A percentile compares a stretch with the other conserved stretches of the same genome.
Conservation (phyloP, 371 early-diverging fungal species). For the Parasitella parasitica region DNA sequence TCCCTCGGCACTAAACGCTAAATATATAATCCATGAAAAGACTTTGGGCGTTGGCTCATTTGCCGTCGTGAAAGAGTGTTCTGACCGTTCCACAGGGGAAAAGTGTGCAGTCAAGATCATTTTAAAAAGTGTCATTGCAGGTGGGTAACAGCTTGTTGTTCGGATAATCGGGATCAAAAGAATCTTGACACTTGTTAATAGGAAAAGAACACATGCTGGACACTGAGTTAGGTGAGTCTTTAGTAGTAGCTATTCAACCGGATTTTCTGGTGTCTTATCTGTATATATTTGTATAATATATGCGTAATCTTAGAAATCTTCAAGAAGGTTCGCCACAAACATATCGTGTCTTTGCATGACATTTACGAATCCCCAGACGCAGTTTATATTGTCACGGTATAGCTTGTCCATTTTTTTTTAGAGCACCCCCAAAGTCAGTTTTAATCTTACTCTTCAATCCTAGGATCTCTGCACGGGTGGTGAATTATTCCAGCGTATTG, state of each 20-base stretch:
- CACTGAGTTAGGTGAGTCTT: conserved; percentile 63
- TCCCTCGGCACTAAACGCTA: conserved; percentile 37
- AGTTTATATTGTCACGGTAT: conserved; percentile 78
- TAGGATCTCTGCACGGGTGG: conserved; percentile 85
- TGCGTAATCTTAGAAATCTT: conserved; percentile 53
- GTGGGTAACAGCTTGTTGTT: conserved; percentile 22
- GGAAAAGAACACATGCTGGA: conserved; percentile 82
- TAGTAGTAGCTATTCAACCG: too few relatives aligned
- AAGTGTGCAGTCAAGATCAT: conserved; percentile 82
- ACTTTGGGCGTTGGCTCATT: conserved; percentile 73
- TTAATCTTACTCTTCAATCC: too few relatives aligned
- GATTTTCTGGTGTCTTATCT: too few relatives aligned
- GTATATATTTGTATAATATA: too few relatives aligned
- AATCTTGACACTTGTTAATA: conserved; percentile 2
- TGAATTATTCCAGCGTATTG: conserved; percentile 81
- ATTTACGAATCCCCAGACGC: conserved; percentile 74
- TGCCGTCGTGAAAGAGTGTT: conserved; percentile 73
- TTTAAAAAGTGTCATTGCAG: conserved; percentile 61
- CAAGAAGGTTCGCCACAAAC: conserved; percentile 70
- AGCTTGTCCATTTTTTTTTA: too few relatives aligned
- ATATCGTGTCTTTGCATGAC: conserved; percentile 78
- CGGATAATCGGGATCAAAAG: background rate
- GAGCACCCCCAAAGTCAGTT: too few relatives aligned
- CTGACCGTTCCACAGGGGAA: conserved; percentile 53
- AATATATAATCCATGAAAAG: conserved; percentile 45